These are phyloP conservation scores for Penicillium coffeae DNA, from an alignment of 495 filamentous ascomycete species.

Conservation along the genomic window DNA sequence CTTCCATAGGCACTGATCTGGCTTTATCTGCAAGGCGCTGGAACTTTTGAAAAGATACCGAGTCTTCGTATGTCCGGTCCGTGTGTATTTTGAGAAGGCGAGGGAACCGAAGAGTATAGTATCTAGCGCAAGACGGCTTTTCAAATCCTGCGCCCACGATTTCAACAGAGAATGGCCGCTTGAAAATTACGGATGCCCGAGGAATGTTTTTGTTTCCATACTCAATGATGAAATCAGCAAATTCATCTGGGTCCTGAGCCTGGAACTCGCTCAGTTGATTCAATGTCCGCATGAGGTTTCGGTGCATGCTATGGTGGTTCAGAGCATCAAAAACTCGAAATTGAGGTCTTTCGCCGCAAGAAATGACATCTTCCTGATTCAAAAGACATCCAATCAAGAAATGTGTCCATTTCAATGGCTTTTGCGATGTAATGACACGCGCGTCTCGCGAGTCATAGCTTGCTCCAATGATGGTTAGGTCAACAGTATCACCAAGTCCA, in stretches of 20 bases:
- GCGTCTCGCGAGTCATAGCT: constrained; percentile 60
- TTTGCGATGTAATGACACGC: constrained; percentile 33
- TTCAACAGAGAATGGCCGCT: constrained; percentile 61
- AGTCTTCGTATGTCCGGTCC: constrained; percentile 55
- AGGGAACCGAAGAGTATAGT: constrained; percentile 61
- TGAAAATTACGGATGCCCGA: constrained; percentile 48
- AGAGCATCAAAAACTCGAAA: constrained; percentile 65
- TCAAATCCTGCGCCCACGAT: constrained; percentile 62
- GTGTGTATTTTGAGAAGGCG: constrained; percentile 58
- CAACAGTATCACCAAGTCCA: constrained; percentile 73
- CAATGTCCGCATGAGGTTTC: constrained; percentile 45
- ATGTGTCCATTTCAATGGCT: constrained; percentile 64
- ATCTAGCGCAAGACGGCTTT: constrained; percentile 52
- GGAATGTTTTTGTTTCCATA: constrained; percentile 26
- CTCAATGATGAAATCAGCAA: constrained; percentile 31
- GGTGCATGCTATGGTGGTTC: constrained; percentile 45
- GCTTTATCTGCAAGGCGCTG: constrained; percentile 51
- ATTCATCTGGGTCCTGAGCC: constrained; percentile 21
- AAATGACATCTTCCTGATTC: constrained; percentile 62
- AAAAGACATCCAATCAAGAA: constrained; percentile 75
- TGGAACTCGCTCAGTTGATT: constrained; percentile 49
- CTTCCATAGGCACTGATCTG: constrained; percentile 31
- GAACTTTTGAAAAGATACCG: constrained; percentile 52
- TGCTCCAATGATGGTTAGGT: constrained; percentile 74
- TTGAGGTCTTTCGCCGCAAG: constrained; percentile 48